Base-by-base conservation (phyloP, 73 alveolate species). In the Paramecium primaurelia region DNA sequence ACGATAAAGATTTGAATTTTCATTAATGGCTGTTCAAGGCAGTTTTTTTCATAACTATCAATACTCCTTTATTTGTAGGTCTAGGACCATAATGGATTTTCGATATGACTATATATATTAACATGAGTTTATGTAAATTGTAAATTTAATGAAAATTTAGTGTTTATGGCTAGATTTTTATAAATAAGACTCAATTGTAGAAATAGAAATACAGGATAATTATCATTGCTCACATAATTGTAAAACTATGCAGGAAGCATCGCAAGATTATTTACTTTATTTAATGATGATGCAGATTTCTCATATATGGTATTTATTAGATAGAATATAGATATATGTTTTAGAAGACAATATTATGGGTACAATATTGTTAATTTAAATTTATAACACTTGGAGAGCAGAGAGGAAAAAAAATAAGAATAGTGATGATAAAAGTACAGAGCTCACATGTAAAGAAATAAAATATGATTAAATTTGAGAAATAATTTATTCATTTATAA, bases 181-280 rank as follows among this genome's bases (percentile, higher is more conserved):
- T 26, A 80, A 80, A 80, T 80, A n/a, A 22, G 44, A 11, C 25
- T 80, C 28, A 80, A 80, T 80, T 45, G 34, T 45, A 6, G 20
- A 47, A 80, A 80, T 49, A 44, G 58, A 44, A 47, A 28, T 45
- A 80, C 91, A 26, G 91, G 91, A 6, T 80, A 80, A 80, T 45
- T 80, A 8, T 42, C 91, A 22, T 80, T 80, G 8, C 45, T 80
- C 3, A 80, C 91, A 16, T 64, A 80, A 26, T 36, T 80, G n/a
- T 28, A 80, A 26, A 80, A 80, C 6, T 45, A 16, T 22, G 38
- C 47, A 6, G 91, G 91, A 11, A 26, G 44, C 9, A 11, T 80
- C 45, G 75, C 49, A 40, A 59, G 28, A 49, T n/a, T 49, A 49
- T 26, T 28, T 64, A 64, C 84, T 64, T 34, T 64, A 12, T 25